Percentiles rank a stretch among this genome's conserved stretches.
Conservation (phyloP, 352 stramenopile species). For the Plasmopara muralis region DNA sequence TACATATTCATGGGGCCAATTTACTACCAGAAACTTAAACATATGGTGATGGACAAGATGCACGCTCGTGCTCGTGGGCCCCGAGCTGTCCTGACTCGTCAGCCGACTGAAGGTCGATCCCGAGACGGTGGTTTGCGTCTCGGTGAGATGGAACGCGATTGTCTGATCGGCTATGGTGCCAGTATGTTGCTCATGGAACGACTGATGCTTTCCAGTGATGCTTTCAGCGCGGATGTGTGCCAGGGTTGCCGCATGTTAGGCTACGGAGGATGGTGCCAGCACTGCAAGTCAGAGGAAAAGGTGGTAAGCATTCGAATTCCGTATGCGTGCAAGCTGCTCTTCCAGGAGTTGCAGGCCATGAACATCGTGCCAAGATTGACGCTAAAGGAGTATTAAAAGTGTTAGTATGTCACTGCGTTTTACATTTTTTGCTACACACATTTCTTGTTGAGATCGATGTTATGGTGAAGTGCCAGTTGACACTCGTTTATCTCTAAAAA, state of each 20-base stretch:
- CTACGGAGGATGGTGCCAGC: conserved; percentile 98
- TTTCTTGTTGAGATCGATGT: no score
- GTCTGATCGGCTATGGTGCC: conserved; percentile 99
- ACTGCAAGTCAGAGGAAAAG: conserved; percentile 97
- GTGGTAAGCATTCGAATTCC: conserved; percentile 97
- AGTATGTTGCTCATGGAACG: conserved; percentile 99
- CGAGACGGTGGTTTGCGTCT: conserved; percentile 97
- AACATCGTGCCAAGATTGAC: conserved; percentile 98
- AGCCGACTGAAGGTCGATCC: conserved; percentile 98
- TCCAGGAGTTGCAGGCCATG: conserved; percentile 98
- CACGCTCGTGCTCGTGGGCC: conserved; percentile 95
- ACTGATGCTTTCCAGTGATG: conserved; percentile 99
- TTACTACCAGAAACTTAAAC: conserved; percentile 99
- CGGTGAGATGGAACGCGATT: conserved; percentile 99
- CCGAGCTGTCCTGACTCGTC: conserved; percentile 94
- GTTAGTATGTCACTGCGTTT: no score
- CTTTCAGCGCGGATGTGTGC: conserved; percentile 98
- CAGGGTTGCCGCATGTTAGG: conserved; percentile 96
- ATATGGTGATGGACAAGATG: conserved; percentile 99
- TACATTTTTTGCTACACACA: no score
- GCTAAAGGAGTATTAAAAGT: conserved; percentile 88
- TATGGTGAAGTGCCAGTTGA: no score
- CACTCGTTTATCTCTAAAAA: no score
- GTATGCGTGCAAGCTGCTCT: conserved; percentile 98
- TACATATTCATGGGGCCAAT: conserved; percentile 99